Base-by-base conservation (phyloP, 306 rosid species). In the Vigna unguiculata region DNA sequence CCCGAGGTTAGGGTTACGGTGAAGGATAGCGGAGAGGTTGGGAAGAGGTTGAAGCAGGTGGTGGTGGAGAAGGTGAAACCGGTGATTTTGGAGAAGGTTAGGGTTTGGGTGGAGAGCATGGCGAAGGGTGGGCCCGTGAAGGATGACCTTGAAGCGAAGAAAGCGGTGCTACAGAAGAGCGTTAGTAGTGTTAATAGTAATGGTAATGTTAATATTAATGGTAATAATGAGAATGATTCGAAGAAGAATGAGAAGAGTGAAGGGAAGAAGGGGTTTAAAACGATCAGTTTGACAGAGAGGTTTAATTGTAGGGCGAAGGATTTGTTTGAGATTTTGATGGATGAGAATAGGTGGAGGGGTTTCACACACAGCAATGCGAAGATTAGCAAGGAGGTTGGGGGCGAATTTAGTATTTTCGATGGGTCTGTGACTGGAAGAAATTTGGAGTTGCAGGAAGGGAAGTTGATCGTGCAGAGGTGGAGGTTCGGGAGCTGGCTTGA, bases 311-410 rank as follows among this genome's bases (percentile, higher is more conserved):
- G 93, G 69, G 96, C 97, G 9, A 80, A 65, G 64, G 81, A 88
- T 86, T 22, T 95, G 83, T 95, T 65, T 73, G 98, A 95, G 88
- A 95, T 95, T 72, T 48, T 95, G 86, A 85, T 95, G 97, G 98
- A 95, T 76, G 98, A 95, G 80, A 90, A 92, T 71, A 88, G 96
- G 67, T 95, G 98, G 98, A 92, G 85, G 64, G 98, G 97, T 3
- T 92, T 95, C 38, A 90, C 96, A 2, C 96, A 88, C 81, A 95
- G 98, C 60, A 86, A 88, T 88, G 96, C 98, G 0, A 89, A 52
- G 84, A 95, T 95, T 30, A 92, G 96, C 47, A 95, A 90, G 65
- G 92, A 88, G 70, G 93, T 90, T 55, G 93, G 91, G 17, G 98
- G 97, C 3, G 96, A 91, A 16, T 80, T 92, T 48, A 85, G 85